Percentiles rank a stretch among this genome's conserved stretches.
These are phyloP conservation scores for Cenchrus fungigraminus DNA, from an alignment of 176 grass and related monocot genomes.

Conservation along the genomic window DNA sequence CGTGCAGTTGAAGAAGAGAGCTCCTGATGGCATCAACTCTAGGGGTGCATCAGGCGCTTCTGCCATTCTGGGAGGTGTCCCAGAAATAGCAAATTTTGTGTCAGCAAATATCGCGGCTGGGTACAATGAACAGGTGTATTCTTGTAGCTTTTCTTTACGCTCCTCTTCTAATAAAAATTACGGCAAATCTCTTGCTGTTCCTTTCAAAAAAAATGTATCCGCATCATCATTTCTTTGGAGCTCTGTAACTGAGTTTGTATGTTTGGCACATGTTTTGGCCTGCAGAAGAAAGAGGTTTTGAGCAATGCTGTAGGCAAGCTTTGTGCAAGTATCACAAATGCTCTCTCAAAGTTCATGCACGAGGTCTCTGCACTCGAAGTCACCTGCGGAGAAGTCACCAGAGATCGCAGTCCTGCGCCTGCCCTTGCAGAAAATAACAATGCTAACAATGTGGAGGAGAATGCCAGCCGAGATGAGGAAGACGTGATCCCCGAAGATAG, in stretches of 20 bases:
- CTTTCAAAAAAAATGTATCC: not conserved
- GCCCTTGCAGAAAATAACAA: not conserved
- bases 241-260: not conserved
- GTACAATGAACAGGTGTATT: conserved; percentile 19
- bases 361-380: conserved; percentile 38
- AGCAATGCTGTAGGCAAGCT: conserved; percentile 17
- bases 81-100: conserved; percentile 41
- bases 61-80: not conserved
- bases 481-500: conserved; percentile 12
- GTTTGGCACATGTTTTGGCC: not conserved
- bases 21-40: not conserved
- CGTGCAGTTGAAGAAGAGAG: not conserved
- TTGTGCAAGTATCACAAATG: conserved; percentile 40
- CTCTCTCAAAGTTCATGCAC: conserved; percentile 38
- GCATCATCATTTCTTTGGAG: not conserved
- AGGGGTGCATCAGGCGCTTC: not conserved
- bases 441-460: conserved; percentile 1
- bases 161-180: too few relatives aligned
- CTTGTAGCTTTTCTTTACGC: not conserved
- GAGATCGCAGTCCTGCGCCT: not conserved
- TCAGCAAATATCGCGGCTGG: not conserved
- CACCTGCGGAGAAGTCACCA: not conserved
- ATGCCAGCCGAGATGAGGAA: not conserved
- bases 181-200: too few relatives aligned
- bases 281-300: conserved; percentile 22